These are phyloP conservation scores for Camelina neglecta DNA, from an alignment of 345 rosid genomes.

Conservation along the genomic window DNA sequence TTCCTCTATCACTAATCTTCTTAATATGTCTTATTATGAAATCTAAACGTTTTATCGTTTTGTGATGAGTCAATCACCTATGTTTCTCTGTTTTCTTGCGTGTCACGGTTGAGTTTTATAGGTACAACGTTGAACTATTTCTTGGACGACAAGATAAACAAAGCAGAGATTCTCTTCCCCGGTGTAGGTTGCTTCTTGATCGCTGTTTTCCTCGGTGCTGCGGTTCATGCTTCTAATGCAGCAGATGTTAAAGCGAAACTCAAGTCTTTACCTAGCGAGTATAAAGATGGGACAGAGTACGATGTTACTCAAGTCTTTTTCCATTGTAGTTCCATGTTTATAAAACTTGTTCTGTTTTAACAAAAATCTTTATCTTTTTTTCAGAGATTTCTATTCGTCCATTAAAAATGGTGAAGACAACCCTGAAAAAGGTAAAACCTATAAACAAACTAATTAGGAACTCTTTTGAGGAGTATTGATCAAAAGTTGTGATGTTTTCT, in stretches of 20 bases:
- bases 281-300: slow-evolving; percentile 45
- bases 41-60: background rate
- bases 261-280: slow-evolving; percentile 40
- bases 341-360: slow-evolving; percentile 5
- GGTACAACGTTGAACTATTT: slow-evolving; percentile 87
- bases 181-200: slow-evolving; percentile 87
- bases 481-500: background rate
- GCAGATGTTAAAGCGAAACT: slow-evolving; percentile 75
- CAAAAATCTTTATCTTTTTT: background rate
- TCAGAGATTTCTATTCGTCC: slow-evolving; percentile 42
- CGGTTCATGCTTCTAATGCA: slow-evolving; percentile 76
- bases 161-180: slow-evolving; percentile 74
- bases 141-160: slow-evolving; percentile 77
- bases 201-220: slow-evolving; percentile 78
- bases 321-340: background rate
- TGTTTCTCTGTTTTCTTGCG: slow-evolving; percentile 22
- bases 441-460: background rate
- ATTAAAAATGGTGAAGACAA: slow-evolving; percentile 32
- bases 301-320: background rate
- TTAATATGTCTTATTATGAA: no score
- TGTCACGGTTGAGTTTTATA: slow-evolving; percentile 29
- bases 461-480: background rate
- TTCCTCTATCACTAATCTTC: background rate
- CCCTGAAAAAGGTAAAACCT: slow-evolving; percentile 43
- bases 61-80: background rate